phyloP scores from a whole-genome alignment of 306 rosid genomes.

The Cucurbita maxima region DNA sequence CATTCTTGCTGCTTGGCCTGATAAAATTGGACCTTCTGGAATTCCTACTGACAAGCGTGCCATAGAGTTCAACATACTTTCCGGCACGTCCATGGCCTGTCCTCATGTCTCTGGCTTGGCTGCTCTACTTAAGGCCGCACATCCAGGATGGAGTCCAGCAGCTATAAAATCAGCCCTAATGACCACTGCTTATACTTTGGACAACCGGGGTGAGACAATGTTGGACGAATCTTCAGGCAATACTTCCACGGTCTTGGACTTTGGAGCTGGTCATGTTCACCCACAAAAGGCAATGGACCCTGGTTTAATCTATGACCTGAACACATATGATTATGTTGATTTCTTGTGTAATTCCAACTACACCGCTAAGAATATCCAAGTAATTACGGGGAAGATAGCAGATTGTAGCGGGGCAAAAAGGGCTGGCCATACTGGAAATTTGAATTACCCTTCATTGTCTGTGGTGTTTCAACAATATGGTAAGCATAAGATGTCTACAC shows the following conservation, averaged over 20 bases:
- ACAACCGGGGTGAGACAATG: conserved; percentile 49
- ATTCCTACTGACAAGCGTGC: conserved; percentile 41
- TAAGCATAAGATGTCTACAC: conserved; percentile 57
- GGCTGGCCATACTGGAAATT: conserved; percentile 68
- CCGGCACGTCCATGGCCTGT: conserved; percentile 92
- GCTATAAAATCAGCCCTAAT: conserved; percentile 69
- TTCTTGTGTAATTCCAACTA: conserved; percentile 83
- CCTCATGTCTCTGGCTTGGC: conserved; percentile 87
- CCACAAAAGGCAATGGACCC: conserved; percentile 80
- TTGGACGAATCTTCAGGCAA: conserved; percentile 77
- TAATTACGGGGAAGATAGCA: conserved; percentile 46
- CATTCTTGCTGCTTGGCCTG: conserved; percentile 95
- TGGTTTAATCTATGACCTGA: conserved; percentile 53
- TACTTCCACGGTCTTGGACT: conserved; percentile 53
- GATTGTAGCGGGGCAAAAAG: conserved; percentile 57
- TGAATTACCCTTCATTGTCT: conserved; percentile 72
- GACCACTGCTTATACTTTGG: conserved; percentile 73
- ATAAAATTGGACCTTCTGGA: conserved; percentile 69
- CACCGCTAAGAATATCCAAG: conserved; percentile 41
- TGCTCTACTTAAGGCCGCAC: conserved; percentile 79
- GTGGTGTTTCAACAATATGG: conserved; percentile 74
- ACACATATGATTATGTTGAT: conserved; percentile 47
- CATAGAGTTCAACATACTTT: conserved; percentile 72
- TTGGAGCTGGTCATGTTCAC: conserved; percentile 79
- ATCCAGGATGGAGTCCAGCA: conserved; percentile 86